Conservation (phyloP, 2,329 filamentous ascomycete genomes). For the Colletotrichum godetiae region DNA sequence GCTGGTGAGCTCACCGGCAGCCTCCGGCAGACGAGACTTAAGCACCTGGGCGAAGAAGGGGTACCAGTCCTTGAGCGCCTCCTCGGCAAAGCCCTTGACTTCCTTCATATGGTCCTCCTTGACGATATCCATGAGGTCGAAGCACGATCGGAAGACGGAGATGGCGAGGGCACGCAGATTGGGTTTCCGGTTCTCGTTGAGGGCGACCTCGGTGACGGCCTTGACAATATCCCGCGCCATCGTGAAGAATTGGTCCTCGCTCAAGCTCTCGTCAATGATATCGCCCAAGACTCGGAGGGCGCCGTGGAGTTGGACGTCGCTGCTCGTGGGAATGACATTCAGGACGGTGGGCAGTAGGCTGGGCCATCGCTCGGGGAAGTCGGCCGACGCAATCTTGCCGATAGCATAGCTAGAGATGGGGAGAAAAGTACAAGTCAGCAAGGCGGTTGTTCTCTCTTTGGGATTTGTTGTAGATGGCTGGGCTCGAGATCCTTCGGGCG, state of each 20-base stretch:
- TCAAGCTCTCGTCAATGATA: conserved; percentile 92
- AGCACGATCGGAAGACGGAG: conserved; percentile 89
- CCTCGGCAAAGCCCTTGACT: conserved; percentile 90
- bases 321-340: conserved; percentile 78
- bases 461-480: neutral
- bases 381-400: conserved; percentile 91
- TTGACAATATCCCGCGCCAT: conserved; percentile 89
- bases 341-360: conserved; percentile 84
- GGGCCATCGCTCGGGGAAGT: conserved; percentile 98
- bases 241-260: conserved; percentile 93
- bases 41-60: conserved; percentile 88
- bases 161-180: conserved; percentile 86
- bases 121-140: conserved; percentile 96
- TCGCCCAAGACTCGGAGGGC: conserved; percentile 89
- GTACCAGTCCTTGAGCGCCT: conserved; percentile 85
- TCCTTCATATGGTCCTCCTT: conserved; percentile 90
- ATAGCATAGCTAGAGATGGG: conserved; percentile 71
- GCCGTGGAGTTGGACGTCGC: conserved; percentile 86
- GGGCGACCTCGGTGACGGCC: conserved; percentile 83
- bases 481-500: neutral
- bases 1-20: conserved; percentile 58
- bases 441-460: neutral
- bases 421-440: conserved; percentile 22
- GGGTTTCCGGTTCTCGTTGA: conserved; percentile 79
- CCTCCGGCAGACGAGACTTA: conserved; percentile 79